These are phyloP conservation scores for Mrakia gelida DNA, from an alignment of 768 basidiomycete species.

Conservation along the genomic window DNA sequence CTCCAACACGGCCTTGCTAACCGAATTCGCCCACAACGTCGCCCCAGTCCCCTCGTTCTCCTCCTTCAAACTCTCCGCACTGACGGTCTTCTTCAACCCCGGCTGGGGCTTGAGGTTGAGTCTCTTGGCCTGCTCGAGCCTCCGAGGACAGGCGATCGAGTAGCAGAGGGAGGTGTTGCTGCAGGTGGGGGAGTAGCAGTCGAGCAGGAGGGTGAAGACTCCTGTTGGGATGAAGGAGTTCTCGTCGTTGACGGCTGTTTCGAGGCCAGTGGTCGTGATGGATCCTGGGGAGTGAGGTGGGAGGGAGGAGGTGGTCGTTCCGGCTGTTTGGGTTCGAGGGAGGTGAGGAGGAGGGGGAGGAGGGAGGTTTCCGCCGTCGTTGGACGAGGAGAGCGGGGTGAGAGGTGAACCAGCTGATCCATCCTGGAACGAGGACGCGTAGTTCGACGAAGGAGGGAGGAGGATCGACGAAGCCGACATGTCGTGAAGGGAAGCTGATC, in stretches of 20 bases:
- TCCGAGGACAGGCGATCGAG: slow-evolving; percentile 88
- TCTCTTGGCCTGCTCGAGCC: slow-evolving; percentile 84
- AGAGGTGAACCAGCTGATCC: background rate
- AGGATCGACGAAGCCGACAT: slow-evolving; percentile 14
- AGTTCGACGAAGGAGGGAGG: background rate
- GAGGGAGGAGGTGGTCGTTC: background rate
- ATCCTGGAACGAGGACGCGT: slow-evolving; percentile 7
- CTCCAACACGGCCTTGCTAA: slow-evolving; percentile 87
- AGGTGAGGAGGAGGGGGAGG: background rate
- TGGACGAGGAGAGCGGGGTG: slow-evolving; percentile 1
- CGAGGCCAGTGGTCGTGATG: background rate
- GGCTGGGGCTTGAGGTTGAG: slow-evolving; percentile 92
- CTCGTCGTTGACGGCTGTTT: background rate
- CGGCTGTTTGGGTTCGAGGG: background rate
- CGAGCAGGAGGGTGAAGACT: slow-evolving; percentile 91
- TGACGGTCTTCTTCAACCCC: slow-evolving; percentile 77
- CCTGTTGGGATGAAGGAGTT: slow-evolving; percentile 64
- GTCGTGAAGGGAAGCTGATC: slow-evolving; percentile 25
- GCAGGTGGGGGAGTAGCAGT: slow-evolving; percentile 98
- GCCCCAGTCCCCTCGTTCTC: slow-evolving; percentile 12
- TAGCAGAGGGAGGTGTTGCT: slow-evolving; percentile 92
- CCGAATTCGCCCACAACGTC: slow-evolving; percentile 91
- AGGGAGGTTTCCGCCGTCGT: background rate
- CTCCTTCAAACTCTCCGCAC: slow-evolving; percentile 74
- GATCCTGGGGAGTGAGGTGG: slow-evolving; percentile 3